Percentiles rank a stretch among this genome's conserved stretches.
Evolutionary conservation across 2,329 filamentous ascomycete genomes (phyloP).

Genomic region (Hypoxylon sp.): DNA sequence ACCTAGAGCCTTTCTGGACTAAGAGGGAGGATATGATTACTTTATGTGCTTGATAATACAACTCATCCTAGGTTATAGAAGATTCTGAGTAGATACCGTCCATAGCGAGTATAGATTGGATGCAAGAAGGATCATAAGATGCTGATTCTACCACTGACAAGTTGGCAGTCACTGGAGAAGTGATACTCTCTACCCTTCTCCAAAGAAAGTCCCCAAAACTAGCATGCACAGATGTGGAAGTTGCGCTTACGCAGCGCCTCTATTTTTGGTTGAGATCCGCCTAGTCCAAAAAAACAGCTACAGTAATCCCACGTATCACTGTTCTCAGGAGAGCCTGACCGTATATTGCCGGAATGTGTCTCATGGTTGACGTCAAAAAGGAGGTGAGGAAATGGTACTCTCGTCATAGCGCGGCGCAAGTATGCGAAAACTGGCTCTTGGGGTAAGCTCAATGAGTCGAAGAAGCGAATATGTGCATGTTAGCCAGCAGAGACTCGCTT

Average conservation of each 20-base stretch:
- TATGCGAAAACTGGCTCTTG: neutral
- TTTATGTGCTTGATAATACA: neutral
- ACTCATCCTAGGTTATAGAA: neutral
- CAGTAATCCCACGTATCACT: neutral
- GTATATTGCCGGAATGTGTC: neutral
- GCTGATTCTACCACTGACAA: neutral
- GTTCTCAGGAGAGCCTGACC: neutral
- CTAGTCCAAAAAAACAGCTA: neutral
- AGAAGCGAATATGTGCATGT: neutral
- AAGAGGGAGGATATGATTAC: neutral
- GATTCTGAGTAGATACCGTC: neutral
- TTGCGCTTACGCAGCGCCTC: neutral
- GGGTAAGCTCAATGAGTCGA: neutral
- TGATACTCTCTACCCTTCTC: neutral
- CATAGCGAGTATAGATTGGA: neutral
- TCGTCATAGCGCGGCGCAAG: neutral
- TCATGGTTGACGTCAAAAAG: constrained; percentile 15
- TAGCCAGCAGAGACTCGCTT: neutral
- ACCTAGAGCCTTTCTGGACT: neutral
- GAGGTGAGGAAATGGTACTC: neutral
- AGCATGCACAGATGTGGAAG: neutral
- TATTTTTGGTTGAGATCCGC: neutral
- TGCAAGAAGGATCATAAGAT: neutral
- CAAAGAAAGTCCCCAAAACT: neutral
- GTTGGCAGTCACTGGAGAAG: neutral